Evolutionary conservation across 768 basidiomycete genomes (phyloP).

Genomic region (Fomitopsis serialis): DNA sequence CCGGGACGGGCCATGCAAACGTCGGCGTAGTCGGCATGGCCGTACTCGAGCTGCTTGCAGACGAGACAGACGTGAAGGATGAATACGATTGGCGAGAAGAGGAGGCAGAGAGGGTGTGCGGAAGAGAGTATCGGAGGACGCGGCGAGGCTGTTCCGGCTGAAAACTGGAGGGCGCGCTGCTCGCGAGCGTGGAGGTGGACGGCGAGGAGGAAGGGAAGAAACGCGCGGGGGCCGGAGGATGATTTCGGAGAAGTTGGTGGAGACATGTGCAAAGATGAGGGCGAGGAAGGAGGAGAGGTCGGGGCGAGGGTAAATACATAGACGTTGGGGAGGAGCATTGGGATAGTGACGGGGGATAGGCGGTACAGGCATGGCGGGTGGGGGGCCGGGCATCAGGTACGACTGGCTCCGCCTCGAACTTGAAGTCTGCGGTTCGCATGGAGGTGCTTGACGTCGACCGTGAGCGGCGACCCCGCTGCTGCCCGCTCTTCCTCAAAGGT

Average conservation of each 20-base stretch:
- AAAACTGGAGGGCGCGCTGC: background rate
- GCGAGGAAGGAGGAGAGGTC: too few relatives aligned
- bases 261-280: too few relatives aligned
- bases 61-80: background rate
- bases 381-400: background rate
- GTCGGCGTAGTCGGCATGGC: background rate
- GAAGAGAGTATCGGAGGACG: background rate
- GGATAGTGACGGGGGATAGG: background rate
- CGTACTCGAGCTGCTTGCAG: background rate
- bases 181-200: constrained; percentile 6
- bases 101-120: background rate
- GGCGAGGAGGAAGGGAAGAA: constrained; percentile 8
- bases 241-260: too few relatives aligned
- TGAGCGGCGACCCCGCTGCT: too few relatives aligned
- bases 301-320: background rate
- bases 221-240: constrained; percentile 4
- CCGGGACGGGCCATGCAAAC: background rate
- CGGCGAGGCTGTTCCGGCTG: background rate
- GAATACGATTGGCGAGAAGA: background rate
- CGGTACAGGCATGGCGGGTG: background rate
- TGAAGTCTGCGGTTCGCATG: too few relatives aligned
- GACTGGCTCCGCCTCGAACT: too few relatives aligned
- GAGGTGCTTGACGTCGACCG: too few relatives aligned
- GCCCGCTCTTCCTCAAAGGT: background rate
- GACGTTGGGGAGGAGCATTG: background rate